Percentiles rank a stretch among this genome's conserved stretches.
Evolutionary conservation across 176 grass and related monocot genomes (phyloP).

Genomic region (Raddia guianensis): DNA sequence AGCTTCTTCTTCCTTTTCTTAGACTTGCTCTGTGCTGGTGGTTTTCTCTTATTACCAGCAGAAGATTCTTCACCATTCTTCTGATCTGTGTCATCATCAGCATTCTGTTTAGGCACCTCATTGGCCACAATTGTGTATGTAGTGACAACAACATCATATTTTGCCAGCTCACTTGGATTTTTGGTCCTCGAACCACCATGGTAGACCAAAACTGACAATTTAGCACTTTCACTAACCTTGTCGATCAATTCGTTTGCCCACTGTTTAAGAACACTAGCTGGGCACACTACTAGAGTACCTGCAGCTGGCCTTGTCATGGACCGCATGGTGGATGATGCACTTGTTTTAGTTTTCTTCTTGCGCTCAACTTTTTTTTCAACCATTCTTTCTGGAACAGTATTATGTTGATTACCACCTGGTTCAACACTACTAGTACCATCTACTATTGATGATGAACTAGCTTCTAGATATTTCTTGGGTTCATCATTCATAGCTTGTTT

Average conservation of each 20-base stretch:
- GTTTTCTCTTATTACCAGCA: slow-evolving; percentile 77
- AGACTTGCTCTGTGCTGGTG: slow-evolving; percentile 38
- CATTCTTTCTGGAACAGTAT: slow-evolving; percentile 42
- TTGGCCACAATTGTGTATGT: slow-evolving; percentile 97
- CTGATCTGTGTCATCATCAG: slow-evolving; percentile 68
- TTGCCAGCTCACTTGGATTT: slow-evolving; percentile 78
- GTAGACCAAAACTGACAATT: slow-evolving; percentile 87
- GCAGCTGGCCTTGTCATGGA: slow-evolving; percentile 79
- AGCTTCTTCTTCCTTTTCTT: slow-evolving; percentile 84
- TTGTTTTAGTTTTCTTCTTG: slow-evolving; percentile 51
- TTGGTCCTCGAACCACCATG: slow-evolving; percentile 95
- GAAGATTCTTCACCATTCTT: slow-evolving; percentile 79
- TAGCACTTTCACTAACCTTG: slow-evolving; percentile 70
- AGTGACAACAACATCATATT: slow-evolving; percentile 92
- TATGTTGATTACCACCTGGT: slow-evolving; percentile 15
- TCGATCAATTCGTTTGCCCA: slow-evolving; percentile 85
- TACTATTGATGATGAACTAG: slow-evolving; percentile 34
- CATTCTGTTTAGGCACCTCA: slow-evolving; percentile 92
- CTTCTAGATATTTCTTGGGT: slow-evolving; percentile 39
- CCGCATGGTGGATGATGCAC: slow-evolving; percentile 41
- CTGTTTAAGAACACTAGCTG: slow-evolving; percentile 92
- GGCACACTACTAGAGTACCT: slow-evolving; percentile 94
- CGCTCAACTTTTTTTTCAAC: slow-evolving; percentile 35
- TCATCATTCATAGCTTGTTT: slow-evolving; percentile 34
- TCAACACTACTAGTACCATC: slow-evolving; percentile 25